These are phyloP conservation scores for Borovskyia barvae DNA, from an alignment of 208 protist species.

Conservation along the genomic window DNA sequence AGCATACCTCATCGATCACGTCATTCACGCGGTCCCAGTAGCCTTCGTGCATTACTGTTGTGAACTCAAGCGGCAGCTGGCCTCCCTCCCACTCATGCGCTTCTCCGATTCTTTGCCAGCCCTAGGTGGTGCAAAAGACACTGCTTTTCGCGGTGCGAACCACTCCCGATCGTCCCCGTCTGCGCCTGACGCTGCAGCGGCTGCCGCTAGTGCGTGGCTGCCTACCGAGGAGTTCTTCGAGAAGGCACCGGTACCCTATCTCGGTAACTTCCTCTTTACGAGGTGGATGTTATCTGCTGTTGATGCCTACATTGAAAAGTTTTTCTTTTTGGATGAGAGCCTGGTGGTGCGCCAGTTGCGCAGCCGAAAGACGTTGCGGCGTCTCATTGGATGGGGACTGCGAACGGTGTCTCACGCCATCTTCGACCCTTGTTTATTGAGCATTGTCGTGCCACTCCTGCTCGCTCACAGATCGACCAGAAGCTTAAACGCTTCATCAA, in stretches of 20 bases:
- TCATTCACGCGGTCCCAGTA: constrained; percentile 67
- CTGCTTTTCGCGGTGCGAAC: no score
- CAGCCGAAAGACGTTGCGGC: constrained; percentile 50
- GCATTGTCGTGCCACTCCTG: constrained; percentile 57
- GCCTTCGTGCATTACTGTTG: constrained; percentile 59
- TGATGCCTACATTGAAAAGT: constrained; percentile 54
- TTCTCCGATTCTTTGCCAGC: constrained; percentile 31
- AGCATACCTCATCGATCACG: constrained; percentile 45
- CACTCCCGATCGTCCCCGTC: no score
- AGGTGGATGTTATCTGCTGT: constrained; percentile 34
- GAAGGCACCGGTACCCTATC: background rate
- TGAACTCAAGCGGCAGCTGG: constrained; percentile 59
- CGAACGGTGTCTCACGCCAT: constrained; percentile 55
- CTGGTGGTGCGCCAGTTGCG: constrained; percentile 69
- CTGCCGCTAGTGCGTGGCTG: constrained; percentile 9
- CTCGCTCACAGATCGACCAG: no score
- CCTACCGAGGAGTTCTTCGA: constrained; percentile 22
- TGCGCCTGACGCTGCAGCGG: background rate
- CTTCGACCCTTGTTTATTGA: constrained; percentile 67
- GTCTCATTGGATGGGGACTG: constrained; percentile 53
- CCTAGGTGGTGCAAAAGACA: constrained; percentile 1
- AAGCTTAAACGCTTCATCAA: background rate
- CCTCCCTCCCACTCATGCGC: constrained; percentile 55
- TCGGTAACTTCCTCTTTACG: constrained; percentile 33
- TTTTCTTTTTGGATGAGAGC: constrained; percentile 61